Base-by-base conservation (phyloP, 2,329 filamentous ascomycete species). In the Colletotrichum karsti region DNA sequence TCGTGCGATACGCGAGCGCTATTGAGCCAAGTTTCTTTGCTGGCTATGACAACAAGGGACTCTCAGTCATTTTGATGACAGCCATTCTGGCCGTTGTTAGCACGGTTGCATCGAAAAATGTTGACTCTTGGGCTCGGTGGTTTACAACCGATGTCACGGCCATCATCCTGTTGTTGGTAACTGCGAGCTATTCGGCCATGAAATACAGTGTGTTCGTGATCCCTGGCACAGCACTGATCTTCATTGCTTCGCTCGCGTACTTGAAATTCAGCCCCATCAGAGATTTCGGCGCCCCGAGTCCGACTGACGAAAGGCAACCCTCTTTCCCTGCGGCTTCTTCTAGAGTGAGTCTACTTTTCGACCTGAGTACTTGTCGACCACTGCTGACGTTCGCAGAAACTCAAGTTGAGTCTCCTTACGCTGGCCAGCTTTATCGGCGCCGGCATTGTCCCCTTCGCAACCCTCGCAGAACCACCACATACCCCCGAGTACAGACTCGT, bases 41-140 rank as follows among this genome's bases (percentile, higher is more conserved):
- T 13, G 72, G 72, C 8, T 73, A 72, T 48, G 67, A 66, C 28
- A 72, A 71, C 22, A 72, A 69, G 6, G 75, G 74, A 6, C 62
- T 74, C 35, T 69, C 77, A 59, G 74, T 79, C 4, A 71, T 78
- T n/a, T 26, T 75, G 4, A 72, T 73, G 56, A 76, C 74, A 48
- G 74, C 77, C 18, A 70, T 76, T 39, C 71, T 76, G 41, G 76
- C 75, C 5, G 64, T 77, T 7, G 73, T 74, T 2, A 74, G 74
- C 35, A 77, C 75, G 4, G 73, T 71, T 4, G 73, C 77, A 5
- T 77, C 76, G 57, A 77, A 74, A 67, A 75, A 75, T 28, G 6
- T 75, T 57, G 73, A 77, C 56, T 73, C 74, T 8, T 70, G 76
- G 56, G 70, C 76, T 51, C 75, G 77, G 58, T 78, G 76, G 65